A percentile compares a stretch with the other conserved stretches of the same genome.
These are phyloP conservation scores for Arbutus unedo DNA, from an alignment of 148 eudicot species.

Conservation along the genomic window DNA sequence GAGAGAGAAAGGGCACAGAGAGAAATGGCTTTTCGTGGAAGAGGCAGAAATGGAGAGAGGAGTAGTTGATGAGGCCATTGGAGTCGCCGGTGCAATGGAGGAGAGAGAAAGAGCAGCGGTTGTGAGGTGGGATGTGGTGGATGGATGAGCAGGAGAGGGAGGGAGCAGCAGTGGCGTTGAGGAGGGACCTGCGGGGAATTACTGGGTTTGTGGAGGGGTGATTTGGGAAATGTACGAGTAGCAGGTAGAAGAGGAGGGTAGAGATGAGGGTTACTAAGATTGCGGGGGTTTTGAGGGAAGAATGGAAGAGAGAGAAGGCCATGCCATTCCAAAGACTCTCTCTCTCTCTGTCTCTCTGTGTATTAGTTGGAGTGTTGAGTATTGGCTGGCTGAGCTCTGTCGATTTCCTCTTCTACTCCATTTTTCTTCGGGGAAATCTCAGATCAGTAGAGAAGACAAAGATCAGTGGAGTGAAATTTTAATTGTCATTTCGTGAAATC, in stretches of 20 bases:
- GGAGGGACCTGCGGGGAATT: slow-evolving; percentile 42
- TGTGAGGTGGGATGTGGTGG: slow-evolving; percentile 21
- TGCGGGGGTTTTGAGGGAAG: slow-evolving; percentile 26
- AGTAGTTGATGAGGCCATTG: slow-evolving; percentile 55
- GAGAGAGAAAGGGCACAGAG: slow-evolving; percentile 53
- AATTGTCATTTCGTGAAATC: too few species aligned
- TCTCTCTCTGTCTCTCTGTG: not conserved
- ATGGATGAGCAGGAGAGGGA: slow-evolving; percentile 31
- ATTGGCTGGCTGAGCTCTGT: too few species aligned
- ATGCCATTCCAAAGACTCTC: slow-evolving; percentile 44
- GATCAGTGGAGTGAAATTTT: too few species aligned
- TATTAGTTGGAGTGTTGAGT: not conserved
- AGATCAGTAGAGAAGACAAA: too few species aligned
- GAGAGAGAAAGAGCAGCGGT: slow-evolving; percentile 37
- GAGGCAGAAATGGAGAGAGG: slow-evolving; percentile 47
- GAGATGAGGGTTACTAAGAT: slow-evolving; percentile 35
- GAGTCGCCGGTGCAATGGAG: slow-evolving; percentile 22
- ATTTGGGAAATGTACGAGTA: slow-evolving; percentile 19
- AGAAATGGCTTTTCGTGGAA: slow-evolving; percentile 36
- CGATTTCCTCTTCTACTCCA: too few species aligned
- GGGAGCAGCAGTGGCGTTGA: slow-evolving; percentile 19
- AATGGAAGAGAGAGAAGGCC: slow-evolving; percentile 38
- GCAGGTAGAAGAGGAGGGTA: slow-evolving; percentile 45
- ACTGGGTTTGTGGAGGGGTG: slow-evolving; percentile 19
- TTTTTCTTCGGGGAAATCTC: too few species aligned